Percentiles rank a stretch among this genome's conserved stretches.
Conservation (phyloP, 2,329 filamentous ascomycete species). For the Monosporascus sp. region DNA sequence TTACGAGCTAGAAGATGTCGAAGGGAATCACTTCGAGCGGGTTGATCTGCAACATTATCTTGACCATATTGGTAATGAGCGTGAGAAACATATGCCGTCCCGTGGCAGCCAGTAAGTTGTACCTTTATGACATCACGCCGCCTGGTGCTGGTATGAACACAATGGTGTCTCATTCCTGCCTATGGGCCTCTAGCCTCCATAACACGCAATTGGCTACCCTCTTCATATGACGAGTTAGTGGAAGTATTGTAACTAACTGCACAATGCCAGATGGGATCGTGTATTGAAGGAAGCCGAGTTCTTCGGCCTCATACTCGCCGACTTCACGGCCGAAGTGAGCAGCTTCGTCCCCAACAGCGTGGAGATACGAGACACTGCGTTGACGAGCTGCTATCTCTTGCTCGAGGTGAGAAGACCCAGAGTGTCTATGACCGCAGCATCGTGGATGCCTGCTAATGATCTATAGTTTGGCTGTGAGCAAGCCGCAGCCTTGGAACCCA, state of each 20-base stretch:
- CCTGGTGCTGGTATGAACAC: too few relatives aligned
- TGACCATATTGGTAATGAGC: conserved; percentile 33
- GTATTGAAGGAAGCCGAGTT: conserved; percentile 36
- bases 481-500: conserved; percentile 32
- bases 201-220: too few relatives aligned
- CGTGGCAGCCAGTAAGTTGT: conserved; percentile 27
- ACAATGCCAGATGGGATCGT: conserved; percentile 27
- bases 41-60: conserved; percentile 29
- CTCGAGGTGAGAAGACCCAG: conserved; percentile 28
- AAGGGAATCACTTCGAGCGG: conserved; percentile 19
- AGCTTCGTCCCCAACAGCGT: conserved; percentile 21
- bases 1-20: conserved; percentile 23
- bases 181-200: too few relatives aligned
- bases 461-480: conserved; percentile 34
- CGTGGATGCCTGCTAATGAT: too few relatives aligned
- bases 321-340: conserved; percentile 30
- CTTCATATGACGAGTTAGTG: too few relatives aligned
- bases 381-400: conserved; percentile 33
- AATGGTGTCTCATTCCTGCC: too few relatives aligned
- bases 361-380: conserved; percentile 24
- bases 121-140: too few relatives aligned
- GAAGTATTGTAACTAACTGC: too few relatives aligned
- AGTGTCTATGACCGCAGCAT: neutral
- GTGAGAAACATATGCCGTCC: conserved; percentile 36
- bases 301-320: conserved; percentile 35